phyloP scores from a whole-genome alignment of 331 rosid genomes.

The Pyracantha coccinea region DNA sequence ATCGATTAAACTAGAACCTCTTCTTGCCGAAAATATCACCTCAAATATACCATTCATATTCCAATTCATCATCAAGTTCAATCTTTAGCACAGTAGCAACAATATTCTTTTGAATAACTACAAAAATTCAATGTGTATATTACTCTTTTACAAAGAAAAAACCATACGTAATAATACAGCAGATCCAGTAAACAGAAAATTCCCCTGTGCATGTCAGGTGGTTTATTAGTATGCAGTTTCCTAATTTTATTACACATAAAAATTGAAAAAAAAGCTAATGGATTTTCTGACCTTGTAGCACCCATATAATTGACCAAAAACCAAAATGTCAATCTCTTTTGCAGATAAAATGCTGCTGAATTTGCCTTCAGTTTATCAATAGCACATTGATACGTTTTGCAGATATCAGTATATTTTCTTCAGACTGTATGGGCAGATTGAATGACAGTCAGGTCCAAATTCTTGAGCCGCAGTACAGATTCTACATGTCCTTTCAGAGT shows the following conservation, averaged over 20 bases:
- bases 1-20: neutral
- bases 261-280: constrained; percentile 5
- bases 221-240: constrained; percentile 17
- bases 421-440: constrained; percentile 66
- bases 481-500: constrained; percentile 74
- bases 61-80: neutral
- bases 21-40: neutral
- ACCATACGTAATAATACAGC: neutral
- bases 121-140: neutral
- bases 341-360: constrained; percentile 13
- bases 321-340: constrained; percentile 1
- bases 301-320: constrained; percentile 8
- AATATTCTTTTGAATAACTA: neutral
- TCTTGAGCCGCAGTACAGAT: constrained; percentile 67
- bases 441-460: constrained; percentile 35
- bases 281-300: neutral
- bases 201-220: neutral
- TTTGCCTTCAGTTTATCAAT: constrained; percentile 1
- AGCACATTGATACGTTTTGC: neutral
- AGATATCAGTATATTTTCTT: constrained; percentile 5
- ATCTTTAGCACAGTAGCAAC: neutral
- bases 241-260: constrained; percentile 15
- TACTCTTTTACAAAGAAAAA: neutral
- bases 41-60: neutral
- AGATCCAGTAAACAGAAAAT: neutral